Evolutionary conservation across 2,329 filamentous ascomycete genomes (phyloP).

Genomic region (Ilyonectria sp.): DNA sequence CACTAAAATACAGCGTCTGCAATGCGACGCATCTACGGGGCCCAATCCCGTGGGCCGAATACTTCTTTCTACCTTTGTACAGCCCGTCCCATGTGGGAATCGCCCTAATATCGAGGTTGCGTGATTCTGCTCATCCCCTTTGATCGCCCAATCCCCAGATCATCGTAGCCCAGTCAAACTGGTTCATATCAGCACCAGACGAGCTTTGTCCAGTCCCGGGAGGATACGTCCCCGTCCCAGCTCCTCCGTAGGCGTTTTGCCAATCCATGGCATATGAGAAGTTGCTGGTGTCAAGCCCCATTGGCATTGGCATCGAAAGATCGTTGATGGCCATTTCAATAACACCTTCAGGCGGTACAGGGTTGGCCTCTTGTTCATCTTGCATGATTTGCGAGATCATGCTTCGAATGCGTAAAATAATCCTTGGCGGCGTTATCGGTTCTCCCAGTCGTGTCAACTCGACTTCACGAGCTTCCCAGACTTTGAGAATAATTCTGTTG

Average conservation of each 20-base stretch:
- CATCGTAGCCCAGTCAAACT: not conserved
- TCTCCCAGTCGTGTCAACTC: slow-evolving; percentile 1
- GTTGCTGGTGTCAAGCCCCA: not conserved
- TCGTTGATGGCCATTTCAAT: not conserved
- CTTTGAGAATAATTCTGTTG: slow-evolving; percentile 4
- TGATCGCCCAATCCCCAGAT: not conserved
- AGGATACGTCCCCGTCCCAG: too few relatives aligned
- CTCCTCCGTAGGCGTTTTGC: not conserved
- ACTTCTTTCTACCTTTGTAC: too few relatives aligned
- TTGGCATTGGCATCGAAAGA: not conserved
- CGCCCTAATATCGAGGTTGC: too few relatives aligned
- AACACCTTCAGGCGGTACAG: not conserved
- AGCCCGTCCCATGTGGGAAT: too few relatives aligned
- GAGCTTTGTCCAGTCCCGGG: not conserved
- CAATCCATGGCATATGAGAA: not conserved
- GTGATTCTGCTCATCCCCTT: not conserved
- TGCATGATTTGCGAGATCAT: not conserved
- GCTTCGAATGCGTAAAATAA: slow-evolving; percentile 1
- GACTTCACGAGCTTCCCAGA: slow-evolving; percentile 14
- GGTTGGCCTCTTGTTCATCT: not conserved
- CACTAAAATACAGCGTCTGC: too few relatives aligned
- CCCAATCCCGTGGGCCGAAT: too few relatives aligned
- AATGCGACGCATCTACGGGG: too few relatives aligned
- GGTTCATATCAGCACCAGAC: not conserved
- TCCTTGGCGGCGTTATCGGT: not conserved